Evolutionary conservation across 108 stramenopile genomes (phyloP).

Genomic region (Cyclotella kingstonii): DNA sequence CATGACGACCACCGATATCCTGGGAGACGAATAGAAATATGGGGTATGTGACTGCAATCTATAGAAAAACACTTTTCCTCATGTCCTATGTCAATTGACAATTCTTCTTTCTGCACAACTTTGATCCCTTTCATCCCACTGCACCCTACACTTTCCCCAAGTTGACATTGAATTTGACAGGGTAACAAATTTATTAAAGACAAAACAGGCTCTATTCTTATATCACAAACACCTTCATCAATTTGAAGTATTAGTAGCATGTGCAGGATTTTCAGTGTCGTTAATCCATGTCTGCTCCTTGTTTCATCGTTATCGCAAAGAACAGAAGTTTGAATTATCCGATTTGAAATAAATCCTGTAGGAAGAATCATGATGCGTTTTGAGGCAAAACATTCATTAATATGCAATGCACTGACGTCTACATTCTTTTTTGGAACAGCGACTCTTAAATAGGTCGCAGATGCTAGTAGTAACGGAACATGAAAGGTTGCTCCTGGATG

Average conservation of each 20-base stretch:
- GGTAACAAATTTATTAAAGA: slow-evolving; percentile 71
- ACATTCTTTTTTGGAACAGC: slow-evolving; percentile 34
- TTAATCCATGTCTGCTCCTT: slow-evolving; percentile 30
- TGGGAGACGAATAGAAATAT: slow-evolving; percentile 70
- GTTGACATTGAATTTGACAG: slow-evolving; percentile 69
- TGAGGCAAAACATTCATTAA: slow-evolving; percentile 39
- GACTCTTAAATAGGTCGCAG: slow-evolving; percentile 58
- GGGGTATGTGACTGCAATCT: slow-evolving; percentile 68
- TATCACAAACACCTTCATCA: slow-evolving; percentile 48
- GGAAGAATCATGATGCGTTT: slow-evolving; percentile 68
- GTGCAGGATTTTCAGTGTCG: slow-evolving; percentile 49
- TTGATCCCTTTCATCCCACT: slow-evolving; percentile 27
- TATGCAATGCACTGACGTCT: slow-evolving; percentile 6
- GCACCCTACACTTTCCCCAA: slow-evolving; percentile 55
- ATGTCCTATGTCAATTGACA: slow-evolving; percentile 46
- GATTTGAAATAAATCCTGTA: slow-evolving; percentile 54
- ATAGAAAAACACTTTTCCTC: slow-evolving; percentile 63
- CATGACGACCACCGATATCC: slow-evolving; percentile 74
- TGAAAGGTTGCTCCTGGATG: slow-evolving; percentile 37
- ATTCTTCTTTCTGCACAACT: slow-evolving; percentile 39
- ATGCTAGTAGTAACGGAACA: slow-evolving; percentile 60
- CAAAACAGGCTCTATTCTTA: slow-evolving; percentile 60
- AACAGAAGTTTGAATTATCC: slow-evolving; percentile 51
- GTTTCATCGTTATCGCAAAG: slow-evolving; percentile 11
- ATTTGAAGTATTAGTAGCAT: slow-evolving; percentile 53